Base-by-base conservation (phyloP, 2,329 filamentous ascomycete species). In the Xylaria digitata region DNA sequence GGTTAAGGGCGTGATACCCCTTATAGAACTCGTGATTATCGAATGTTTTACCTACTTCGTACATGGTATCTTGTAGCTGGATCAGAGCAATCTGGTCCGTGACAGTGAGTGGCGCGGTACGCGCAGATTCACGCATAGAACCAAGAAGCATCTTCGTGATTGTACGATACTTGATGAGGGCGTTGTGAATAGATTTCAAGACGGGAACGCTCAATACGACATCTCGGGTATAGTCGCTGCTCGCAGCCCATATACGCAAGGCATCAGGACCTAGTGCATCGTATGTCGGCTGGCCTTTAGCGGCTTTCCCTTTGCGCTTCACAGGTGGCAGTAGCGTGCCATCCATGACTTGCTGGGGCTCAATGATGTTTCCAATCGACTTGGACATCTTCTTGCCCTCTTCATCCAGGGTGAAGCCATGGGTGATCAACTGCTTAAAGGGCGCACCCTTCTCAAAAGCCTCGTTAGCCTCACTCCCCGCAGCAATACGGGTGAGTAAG, bases 341-440 rank as follows among this genome's bases (percentile, higher is more conserved):
- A 59, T 93, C 88, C 83, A 97, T 96, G 71, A 99, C 94, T 69
- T 97, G 85, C 6, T 87, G 83, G 0, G 95, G 94, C 0, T 88
- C 86, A 63, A 98, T 89, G 32, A 92, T 90, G 75, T 99, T 99
- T 17, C 96, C 96, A 1, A 97, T 82, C 0, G 94, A 97, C 79
- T 99, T 99, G 77, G 94, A 97, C 96, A 99, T 99, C 79, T 99
- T 99, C 77, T 92, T 93, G n/a, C 94, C 94, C 42, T 92, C 83
- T 56, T 91, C 86, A 74, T 99, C 96, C 1, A 99, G 87, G 0
- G 93, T 94, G 77, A 99, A 99, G 0, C 96, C 96, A 76, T 99
- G 96, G 0, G 96, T 99, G 67, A 97, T 90, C n/a, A 99, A 84
- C 3, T 89, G 92, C 75, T 90, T 92, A 82, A 96, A 99, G 0